Evolutionary conservation across 495 filamentous ascomycete species (phyloP).

Genomic region (Penicillium herquei): DNA sequence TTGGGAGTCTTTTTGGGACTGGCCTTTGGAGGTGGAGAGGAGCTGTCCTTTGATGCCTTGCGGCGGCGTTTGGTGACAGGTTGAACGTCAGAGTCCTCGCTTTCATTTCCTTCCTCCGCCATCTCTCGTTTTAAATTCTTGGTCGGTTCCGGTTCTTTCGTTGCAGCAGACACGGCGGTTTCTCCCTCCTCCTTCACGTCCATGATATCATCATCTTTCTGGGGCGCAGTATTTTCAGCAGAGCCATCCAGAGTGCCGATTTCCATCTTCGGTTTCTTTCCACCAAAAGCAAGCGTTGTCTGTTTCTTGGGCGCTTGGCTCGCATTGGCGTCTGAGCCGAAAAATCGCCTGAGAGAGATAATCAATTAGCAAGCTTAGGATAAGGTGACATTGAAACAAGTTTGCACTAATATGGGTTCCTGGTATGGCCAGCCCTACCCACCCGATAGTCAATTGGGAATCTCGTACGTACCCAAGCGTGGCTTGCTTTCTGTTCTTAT

Average conservation of each 20-base stretch:
- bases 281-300: slow-evolving; percentile 67
- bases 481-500: slow-evolving; percentile 65
- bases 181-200: slow-evolving; percentile 35
- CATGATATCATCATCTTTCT: slow-evolving; percentile 37
- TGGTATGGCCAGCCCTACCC: slow-evolving; percentile 38
- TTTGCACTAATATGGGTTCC: not conserved
- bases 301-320: slow-evolving; percentile 61
- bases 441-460: slow-evolving; percentile 80
- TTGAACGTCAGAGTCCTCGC: slow-evolving; percentile 51
- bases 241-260: slow-evolving; percentile 17
- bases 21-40: slow-evolving; percentile 5
- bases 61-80: slow-evolving; percentile 47
- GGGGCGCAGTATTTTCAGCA: slow-evolving; percentile 11
- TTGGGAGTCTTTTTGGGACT: slow-evolving; percentile 1
- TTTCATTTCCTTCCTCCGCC: slow-evolving; percentile 38
- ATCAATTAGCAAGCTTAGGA: not conserved
- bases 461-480: slow-evolving; percentile 90
- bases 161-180: not conserved
- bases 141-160: slow-evolving; percentile 7
- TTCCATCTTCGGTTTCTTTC: slow-evolving; percentile 30
- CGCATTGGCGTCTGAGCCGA: slow-evolving; percentile 37
- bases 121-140: slow-evolving; percentile 40
- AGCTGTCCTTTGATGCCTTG: slow-evolving; percentile 18
- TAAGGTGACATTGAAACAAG: too few species aligned
- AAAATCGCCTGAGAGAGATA: slow-evolving; percentile 36